Evolutionary conservation across 495 filamentous ascomycete species (phyloP).

Genomic region (Pseudevernia furfuracea): DNA sequence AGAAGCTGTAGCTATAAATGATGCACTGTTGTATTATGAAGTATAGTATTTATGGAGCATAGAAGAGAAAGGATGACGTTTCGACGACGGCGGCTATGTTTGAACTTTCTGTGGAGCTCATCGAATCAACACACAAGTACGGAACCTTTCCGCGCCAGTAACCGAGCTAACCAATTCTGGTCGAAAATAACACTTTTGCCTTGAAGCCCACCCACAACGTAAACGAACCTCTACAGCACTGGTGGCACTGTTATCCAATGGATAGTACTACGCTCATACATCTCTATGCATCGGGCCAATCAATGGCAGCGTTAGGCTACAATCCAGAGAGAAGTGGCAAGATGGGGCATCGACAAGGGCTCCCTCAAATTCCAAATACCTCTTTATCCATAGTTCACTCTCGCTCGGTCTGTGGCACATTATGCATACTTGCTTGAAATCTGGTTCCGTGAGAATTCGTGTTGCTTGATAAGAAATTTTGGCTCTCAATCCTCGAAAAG

Average conservation of each 20-base stretch:
- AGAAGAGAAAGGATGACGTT: not conserved
- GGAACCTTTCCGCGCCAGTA: not conserved
- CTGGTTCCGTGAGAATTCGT: no score
- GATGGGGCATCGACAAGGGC: not conserved
- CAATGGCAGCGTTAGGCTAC: not conserved
- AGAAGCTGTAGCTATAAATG: not conserved
- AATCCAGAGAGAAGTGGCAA: not conserved
- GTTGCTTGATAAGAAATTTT: no score
- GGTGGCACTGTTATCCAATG: not conserved
- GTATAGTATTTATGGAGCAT: not conserved
- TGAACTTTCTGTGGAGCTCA: not conserved
- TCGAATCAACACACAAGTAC: slow-evolving; percentile 4
- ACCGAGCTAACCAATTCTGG: not conserved
- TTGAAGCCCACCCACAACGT: no score
- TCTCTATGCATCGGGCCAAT: not conserved
- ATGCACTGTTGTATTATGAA: not conserved
- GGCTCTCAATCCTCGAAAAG: no score
- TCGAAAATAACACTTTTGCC: no score
- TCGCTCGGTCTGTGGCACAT: not conserved
- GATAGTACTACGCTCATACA: not conserved
- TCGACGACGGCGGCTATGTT: not conserved
- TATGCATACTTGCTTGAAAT: not conserved
- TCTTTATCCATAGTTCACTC: not conserved
- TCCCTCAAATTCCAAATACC: not conserved
- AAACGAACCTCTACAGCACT: not conserved